Conservation (phyloP, 2,329 filamentous ascomycete genomes). For the Biscogniauxia mediterranea region DNA sequence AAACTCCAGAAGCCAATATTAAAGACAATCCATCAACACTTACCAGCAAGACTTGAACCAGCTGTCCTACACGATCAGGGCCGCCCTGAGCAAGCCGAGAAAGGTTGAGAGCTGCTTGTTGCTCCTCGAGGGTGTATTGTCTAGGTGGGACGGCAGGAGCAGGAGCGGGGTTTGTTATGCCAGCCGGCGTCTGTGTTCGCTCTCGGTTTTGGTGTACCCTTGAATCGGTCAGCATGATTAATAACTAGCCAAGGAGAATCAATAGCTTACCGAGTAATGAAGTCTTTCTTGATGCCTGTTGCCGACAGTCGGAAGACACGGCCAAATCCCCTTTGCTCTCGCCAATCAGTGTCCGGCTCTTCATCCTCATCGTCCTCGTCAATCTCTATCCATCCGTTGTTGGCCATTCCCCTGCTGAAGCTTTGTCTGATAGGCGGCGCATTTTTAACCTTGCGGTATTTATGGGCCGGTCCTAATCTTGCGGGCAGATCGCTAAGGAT, state of each 20-base stretch:
- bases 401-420: conserved; percentile 62
- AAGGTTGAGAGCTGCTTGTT: conserved; percentile 66
- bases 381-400: conserved; percentile 71
- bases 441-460: conserved; percentile 59
- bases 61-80: conserved; percentile 48
- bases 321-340: conserved; percentile 60
- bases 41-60: conserved; percentile 63
- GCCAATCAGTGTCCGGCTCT: conserved; percentile 52
- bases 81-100: conserved; percentile 52
- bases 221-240: conserved; percentile 15
- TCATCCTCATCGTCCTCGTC: conserved; percentile 59
- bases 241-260: not conserved
- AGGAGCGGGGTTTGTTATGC: conserved; percentile 12
- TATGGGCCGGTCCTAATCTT: conserved; percentile 58
- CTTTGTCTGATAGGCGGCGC: conserved; percentile 50
- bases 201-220: conserved; percentile 33
- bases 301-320: conserved; percentile 63
- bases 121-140: conserved; percentile 54
- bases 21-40: conserved; percentile 34
- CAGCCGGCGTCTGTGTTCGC: conserved; percentile 15
- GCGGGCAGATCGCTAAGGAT: conserved; percentile 60
- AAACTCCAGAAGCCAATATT: not conserved
- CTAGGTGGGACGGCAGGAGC: conserved; percentile 35
- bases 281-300: conserved; percentile 66
- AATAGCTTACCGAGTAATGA: conserved; percentile 61